Evolutionary conservation across 2,329 filamentous ascomycete species (phyloP).

Genomic region (Chrysoporthe austroafricana): DNA sequence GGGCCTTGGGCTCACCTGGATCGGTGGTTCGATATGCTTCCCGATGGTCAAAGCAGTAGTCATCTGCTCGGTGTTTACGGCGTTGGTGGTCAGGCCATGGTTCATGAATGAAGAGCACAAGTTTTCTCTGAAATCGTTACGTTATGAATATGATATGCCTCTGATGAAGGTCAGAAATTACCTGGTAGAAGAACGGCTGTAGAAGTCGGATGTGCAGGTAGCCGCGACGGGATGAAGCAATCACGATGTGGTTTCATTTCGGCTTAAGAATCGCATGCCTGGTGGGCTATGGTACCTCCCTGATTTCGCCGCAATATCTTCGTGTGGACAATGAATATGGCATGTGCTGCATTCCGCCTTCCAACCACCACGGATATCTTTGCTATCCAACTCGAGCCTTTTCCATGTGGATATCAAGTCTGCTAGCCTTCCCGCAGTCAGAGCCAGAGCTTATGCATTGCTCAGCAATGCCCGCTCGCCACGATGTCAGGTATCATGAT

Average conservation of each 20-base stretch:
- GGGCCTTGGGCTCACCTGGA: slow-evolving; percentile 4
- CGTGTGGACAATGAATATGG: not conserved
- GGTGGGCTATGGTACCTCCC: not conserved
- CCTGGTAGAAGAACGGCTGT: not conserved
- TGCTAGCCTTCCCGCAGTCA: not conserved
- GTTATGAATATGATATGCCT: not conserved
- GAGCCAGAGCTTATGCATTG: not conserved
- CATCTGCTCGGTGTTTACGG: slow-evolving; percentile 18
- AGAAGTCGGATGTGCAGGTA: not conserved
- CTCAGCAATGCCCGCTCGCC: not conserved
- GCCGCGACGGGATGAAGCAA: not conserved
- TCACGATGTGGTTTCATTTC: not conserved
- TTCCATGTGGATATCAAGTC: not conserved
- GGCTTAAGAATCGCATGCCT: not conserved
- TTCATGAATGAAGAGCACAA: slow-evolving; percentile 3
- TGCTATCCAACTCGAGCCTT: not conserved
- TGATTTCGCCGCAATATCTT: not conserved
- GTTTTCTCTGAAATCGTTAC: not conserved
- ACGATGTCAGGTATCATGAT: slow-evolving; percentile 28
- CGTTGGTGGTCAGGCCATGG: slow-evolving; percentile 15
- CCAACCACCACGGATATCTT: not conserved
- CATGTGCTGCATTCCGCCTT: not conserved
- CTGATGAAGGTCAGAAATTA: not conserved
- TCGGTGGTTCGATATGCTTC: slow-evolving; percentile 8
- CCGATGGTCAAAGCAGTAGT: slow-evolving; percentile 5